Evolutionary conservation across 352 stramenopile genomes (phyloP), one percentile per base, ranked within the genome.

Genomic region (Phytophthora lateralis): DNA sequence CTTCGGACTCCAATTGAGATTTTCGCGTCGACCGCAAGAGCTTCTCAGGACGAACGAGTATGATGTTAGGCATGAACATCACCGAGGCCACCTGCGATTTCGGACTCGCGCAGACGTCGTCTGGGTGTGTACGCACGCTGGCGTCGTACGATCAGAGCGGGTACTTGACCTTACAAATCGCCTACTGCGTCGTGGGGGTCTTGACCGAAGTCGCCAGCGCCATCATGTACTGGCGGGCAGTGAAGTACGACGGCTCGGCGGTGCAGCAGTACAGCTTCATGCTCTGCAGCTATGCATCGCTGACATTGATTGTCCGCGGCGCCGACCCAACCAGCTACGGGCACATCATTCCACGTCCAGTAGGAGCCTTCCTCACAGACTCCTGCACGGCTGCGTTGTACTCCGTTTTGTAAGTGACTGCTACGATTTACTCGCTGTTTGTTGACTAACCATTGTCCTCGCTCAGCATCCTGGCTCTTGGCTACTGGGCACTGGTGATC

Each of bases 371-470:
- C 45, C 54, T 79, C 21, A 65, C 57, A 8, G 64, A 74, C 38
- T 71, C 71, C 5, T 79, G 71, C 50, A 74, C 71, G 0, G 67
- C 67, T 21, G 58, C 66, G 6, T 49, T 76, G 15, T 76, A 76
- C 55, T 70, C 67, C 1, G 64, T 76, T 15, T 76, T 60, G 62
- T 76, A 71, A 60, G 66, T 78, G 21, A 29, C 21, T 32, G 27
- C 27, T 11, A 32, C 11, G 0, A 32, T 11, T 12, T 32, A 29
- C 4, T 29, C 26, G 27, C 8, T 11, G 27, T 32, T 32, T 10
- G 8, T 63, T 24, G 11, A 43, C 39, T 64, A 60, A 64, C 37
- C 0, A 4, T 11, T 55, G 15, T 39, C 26, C 29, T 10, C 24
- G 6, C n/a, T 24, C 48, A 76, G 71, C 47, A 75, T 79, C 37